Base-by-base conservation (phyloP, 1,139 yeast genomes). In the Geotrichum reessii region DNA sequence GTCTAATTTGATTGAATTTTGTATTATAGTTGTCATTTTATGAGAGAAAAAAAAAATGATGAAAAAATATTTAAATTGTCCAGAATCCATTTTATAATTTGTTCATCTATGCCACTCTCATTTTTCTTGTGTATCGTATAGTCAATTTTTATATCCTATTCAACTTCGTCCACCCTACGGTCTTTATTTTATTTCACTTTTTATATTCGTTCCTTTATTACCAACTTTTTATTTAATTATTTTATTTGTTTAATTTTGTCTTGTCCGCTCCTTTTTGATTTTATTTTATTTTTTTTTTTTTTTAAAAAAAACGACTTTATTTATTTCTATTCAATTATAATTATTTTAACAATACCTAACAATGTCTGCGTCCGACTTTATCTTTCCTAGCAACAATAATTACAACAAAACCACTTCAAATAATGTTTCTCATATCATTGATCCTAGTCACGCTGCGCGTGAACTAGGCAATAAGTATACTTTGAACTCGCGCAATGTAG, bases 401-500 rank as follows among this genome's bases (percentile, higher is more conserved):
- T 1, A 6, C 11, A 48, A 7, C 51, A 24, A 48, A 2, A 48
- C 19, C n/a, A 5, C 12, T 28, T n/a, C 40, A 12, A 14, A 24
- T n/a, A 40, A 51, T 40, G 54, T 51, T 48, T 40, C 51, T 8
- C 33, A 48, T 2, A 17, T 33, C 8, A 21, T 7, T 25, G 54
- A 51, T 40, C 54, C 54, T 22, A 31, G 37, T n/a, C 12, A 31
- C 37, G 37, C 37, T n/a, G 37, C 31, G 24, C 54, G 54, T 40
- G 48, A 51, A 12, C 48, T 50, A 7, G 58, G 44, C 42, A 49
- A 55, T 9, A 50, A 47, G 12, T 55, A 55, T 28, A 55, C 44
- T 22, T 46, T 55, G 9, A 50, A 28, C 42, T 50, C 58, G 2
- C 50, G 46, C n/a, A 42, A 50, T 14, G 55, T 55, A 27, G 49